Conservation (phyloP, 2,329 filamentous ascomycete genomes). For the Cercospora janseana region DNA sequence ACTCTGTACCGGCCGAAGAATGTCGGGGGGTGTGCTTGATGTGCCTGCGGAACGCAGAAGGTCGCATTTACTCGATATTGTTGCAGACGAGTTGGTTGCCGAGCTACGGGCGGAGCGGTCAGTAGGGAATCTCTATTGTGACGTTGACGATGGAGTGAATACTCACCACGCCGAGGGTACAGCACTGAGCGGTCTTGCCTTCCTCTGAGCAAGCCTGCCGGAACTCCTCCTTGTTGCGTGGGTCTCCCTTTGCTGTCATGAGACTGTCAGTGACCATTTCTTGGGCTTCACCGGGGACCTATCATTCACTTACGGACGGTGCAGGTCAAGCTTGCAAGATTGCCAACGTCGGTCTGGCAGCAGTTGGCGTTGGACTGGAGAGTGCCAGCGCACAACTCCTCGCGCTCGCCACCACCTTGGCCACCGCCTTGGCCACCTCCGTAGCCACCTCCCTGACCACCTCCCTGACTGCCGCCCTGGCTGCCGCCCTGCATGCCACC, state of each 20-base stretch:
- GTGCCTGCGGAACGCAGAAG: too few relatives aligned
- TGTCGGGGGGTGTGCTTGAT: too few relatives aligned
- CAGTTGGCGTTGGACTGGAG: slow-evolving; percentile 11
- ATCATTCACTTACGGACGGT: slow-evolving; percentile 8
- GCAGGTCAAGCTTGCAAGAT: slow-evolving; percentile 8
- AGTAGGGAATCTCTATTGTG: not conserved
- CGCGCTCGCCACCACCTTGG: not conserved
- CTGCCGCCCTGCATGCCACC: not conserved
- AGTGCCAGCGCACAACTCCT: slow-evolving; percentile 4
- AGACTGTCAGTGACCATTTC: slow-evolving; percentile 5
- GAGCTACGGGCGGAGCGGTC: slow-evolving; percentile 2
- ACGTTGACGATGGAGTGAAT: not conserved
- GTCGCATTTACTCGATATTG: not conserved
- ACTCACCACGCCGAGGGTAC: slow-evolving; percentile 8
- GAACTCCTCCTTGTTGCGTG: slow-evolving; percentile 87
- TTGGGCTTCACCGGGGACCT: too few relatives aligned
- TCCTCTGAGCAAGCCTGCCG: slow-evolving; percentile 59
- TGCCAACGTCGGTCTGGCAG: slow-evolving; percentile 11
- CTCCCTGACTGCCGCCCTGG: not conserved
- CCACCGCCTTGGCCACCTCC: not conserved
- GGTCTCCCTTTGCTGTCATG: slow-evolving; percentile 34
- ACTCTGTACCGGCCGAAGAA: too few relatives aligned
- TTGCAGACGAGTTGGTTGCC: slow-evolving; percentile 13
- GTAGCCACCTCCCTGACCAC: not conserved
- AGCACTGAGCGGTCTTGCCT: slow-evolving; percentile 10